Base-by-base conservation (phyloP, 179 eudicot species). In the Carnegiea gigantea region DNA sequence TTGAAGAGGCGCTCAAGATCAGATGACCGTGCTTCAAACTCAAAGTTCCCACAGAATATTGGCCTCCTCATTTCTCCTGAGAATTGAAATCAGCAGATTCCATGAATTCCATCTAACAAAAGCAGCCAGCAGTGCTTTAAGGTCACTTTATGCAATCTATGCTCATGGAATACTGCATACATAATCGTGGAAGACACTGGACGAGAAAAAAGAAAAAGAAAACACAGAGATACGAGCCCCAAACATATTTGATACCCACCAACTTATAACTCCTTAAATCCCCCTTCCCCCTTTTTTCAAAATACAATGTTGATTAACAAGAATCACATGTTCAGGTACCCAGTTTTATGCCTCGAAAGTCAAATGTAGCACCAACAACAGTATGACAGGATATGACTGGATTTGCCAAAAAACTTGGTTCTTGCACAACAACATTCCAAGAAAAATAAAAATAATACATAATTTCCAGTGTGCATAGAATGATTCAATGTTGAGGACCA, bases 1-100 rank as follows among this genome's bases (percentile, higher is more conserved):
- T 79, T 83, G 85, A 93, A 93, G 54, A 93, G 92, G 26, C 94
- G 89, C 82, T 92, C 98, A 83, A 93, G 81, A 44, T 93, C 98
- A 77, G 94, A 90, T 60, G 92, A 86, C 4, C 96, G 88, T 30
- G 95, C 92, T 62, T 92, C 98, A 81, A 81, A 92, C 76, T 92
- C 95, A 49, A 92, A 88, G 82, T 92, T 93, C 17, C 94, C 98
- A 82, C 98, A 93, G 82, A 93, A 93, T 82, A 93, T 88, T 15
- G 98, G 91, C 90, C 85, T 87, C 98, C 91, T n/a, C n/a, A n/a
- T 92, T 79, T 64, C 73, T 48, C 76, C 83, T 77, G 79, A 54
- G 4, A 60, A n/a, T 60, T 17, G 26, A 60, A 33, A 33, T 33
- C 36, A 1, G 36, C 36, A 33, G 36, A 33, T 33, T 33, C 36